phyloP scores from a whole-genome alignment of 805 yeast species.

The Kuraishia floccosa region DNA sequence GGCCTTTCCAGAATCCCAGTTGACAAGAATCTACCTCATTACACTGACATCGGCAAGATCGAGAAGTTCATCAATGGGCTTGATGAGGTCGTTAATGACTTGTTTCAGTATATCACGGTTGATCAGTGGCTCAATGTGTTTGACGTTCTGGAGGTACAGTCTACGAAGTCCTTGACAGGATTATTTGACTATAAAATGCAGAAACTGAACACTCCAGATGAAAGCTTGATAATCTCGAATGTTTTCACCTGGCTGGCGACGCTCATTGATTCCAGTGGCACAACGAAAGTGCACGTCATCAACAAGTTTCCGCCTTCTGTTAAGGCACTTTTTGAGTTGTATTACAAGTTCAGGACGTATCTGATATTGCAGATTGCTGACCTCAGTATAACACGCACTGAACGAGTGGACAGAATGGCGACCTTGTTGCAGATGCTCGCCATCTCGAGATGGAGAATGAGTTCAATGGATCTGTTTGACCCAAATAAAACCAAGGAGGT shows the following conservation, averaged over 20 bases:
- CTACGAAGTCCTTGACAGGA: conserved; percentile 42
- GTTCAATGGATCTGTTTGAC: conserved; percentile 32
- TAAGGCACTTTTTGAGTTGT: conserved; percentile 52
- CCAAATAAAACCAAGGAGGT: conserved; percentile 2
- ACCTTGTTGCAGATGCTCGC: conserved; percentile 56
- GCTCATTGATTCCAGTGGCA: conserved; percentile 26
- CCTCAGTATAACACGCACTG: conserved; percentile 39
- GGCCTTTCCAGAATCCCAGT: conserved; percentile 27
- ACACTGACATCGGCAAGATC: conserved; percentile 33
- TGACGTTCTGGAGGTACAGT: conserved; percentile 62
- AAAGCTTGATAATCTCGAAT: conserved; percentile 50
- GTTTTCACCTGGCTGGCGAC: conserved; percentile 61
- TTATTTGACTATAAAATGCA: conserved; percentile 45
- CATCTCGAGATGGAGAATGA: conserved; percentile 59
- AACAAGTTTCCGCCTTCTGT: conserved; percentile 60
- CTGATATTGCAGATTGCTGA: conserved; percentile 58
- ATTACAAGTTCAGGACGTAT: conserved; percentile 53
- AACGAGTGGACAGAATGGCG: conserved; percentile 58
- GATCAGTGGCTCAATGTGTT: conserved; percentile 74
- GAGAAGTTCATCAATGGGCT: conserved; percentile 52
- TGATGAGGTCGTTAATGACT: conserved; percentile 47
- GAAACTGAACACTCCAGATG: conserved; percentile 29
- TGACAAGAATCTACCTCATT: conserved; percentile 32
- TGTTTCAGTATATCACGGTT: conserved; percentile 44
- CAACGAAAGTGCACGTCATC: conserved; percentile 21